Percentiles rank a stretch among this genome's conserved stretches.
phyloP scores from a whole-genome alignment of 345 rosid genomes.

The Hevea brasiliensis region DNA sequence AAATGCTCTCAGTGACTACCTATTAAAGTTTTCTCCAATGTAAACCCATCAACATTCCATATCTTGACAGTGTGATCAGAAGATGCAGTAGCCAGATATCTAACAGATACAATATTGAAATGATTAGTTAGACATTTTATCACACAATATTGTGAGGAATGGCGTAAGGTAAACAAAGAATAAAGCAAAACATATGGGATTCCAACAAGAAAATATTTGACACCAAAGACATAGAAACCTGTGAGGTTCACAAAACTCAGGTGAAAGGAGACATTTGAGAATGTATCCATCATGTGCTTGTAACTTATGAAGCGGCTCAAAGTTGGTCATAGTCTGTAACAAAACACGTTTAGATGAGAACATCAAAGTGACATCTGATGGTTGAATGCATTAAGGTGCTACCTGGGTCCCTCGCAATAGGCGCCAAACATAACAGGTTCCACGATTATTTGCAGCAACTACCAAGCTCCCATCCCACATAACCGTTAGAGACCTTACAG shows the following conservation, averaged over 20 bases:
- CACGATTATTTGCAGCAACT: conserved; percentile 89
- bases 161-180: not conserved
- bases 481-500: conserved; percentile 82
- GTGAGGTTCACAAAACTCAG: conserved; percentile 75
- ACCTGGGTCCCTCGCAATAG: conserved; percentile 79
- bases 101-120: conserved; percentile 28
- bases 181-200: not conserved
- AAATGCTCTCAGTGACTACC: conserved; percentile 38
- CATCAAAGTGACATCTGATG: conserved; percentile 1
- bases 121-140: conserved; percentile 2
- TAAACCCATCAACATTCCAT: conserved; percentile 96
- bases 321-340: conserved; percentile 83
- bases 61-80: conserved; percentile 92
- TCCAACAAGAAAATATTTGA: not conserved
- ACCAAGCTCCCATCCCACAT: conserved; percentile 99
- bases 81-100: conserved; percentile 96
- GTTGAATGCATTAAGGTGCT: conserved; percentile 1
- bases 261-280: conserved; percentile 92
- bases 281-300: conserved; percentile 87
- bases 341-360: conserved; percentile 1
- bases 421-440: conserved; percentile 97
- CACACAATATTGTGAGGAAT: not conserved
- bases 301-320: conserved; percentile 94
- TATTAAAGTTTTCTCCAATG: conserved; percentile 73
- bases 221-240: conserved; percentile 44